A percentile compares a stretch with the other conserved stretches of the same genome.
Conservation (phyloP, 768 basidiomycete species). For the Trichaptum fuscoviolaceum region DNA sequence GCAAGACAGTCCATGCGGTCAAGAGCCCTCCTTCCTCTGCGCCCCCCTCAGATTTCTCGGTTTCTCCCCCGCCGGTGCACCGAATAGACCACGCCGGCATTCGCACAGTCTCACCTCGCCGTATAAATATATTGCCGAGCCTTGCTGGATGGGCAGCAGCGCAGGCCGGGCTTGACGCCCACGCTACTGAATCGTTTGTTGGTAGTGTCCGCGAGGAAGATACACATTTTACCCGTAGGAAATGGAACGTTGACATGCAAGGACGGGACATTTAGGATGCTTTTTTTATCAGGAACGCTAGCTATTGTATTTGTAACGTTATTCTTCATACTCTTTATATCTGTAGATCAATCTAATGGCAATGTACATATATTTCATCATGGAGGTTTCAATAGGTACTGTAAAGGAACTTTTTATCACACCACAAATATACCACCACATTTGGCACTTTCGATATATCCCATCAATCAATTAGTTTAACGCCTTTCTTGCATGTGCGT, state of each 20-base stretch:
- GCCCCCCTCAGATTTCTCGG: background rate
- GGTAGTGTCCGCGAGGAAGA: background rate
- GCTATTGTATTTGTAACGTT: background rate
- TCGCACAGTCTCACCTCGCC: background rate
- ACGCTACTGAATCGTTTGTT: background rate
- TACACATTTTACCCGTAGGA: background rate
- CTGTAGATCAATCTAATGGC: background rate
- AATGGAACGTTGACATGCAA: constrained; percentile 1
- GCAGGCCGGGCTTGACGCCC: background rate
- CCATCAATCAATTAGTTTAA: too few relatives aligned
- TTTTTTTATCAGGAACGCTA: background rate
- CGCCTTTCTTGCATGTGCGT: too few relatives aligned
- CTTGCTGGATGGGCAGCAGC: constrained; percentile 3
- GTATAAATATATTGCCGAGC: background rate
- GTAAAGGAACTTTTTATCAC: background rate
- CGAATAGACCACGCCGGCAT: too few relatives aligned
- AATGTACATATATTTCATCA: background rate
- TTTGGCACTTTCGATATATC: too few relatives aligned
- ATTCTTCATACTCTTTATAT: background rate
- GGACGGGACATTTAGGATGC: background rate
- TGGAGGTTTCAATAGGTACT: background rate
- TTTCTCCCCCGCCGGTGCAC: background rate
- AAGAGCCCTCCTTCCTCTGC: constrained; percentile 13
- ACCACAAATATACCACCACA: too few relatives aligned
- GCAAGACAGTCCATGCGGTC: constrained; percentile 26